Conservation (phyloP, 495 filamentous ascomycete genomes). For the Trichodelitschia bisporula region DNA sequence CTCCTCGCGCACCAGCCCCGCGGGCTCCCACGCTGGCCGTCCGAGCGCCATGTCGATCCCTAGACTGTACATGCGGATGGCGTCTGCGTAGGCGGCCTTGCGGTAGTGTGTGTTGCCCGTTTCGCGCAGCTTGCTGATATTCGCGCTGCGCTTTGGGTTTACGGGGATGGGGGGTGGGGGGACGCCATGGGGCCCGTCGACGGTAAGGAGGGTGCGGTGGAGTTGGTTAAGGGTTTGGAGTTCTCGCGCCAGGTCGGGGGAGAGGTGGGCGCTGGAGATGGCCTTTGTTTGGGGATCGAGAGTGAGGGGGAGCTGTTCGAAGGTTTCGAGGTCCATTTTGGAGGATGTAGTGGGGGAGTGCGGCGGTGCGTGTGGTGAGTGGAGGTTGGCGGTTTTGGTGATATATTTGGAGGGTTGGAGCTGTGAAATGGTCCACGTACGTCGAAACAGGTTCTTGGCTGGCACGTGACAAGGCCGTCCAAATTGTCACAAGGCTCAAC, state of each 20-base stretch:
- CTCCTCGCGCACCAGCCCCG: conserved; percentile 60
- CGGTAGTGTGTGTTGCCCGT: conserved; percentile 59
- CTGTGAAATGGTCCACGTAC: no score
- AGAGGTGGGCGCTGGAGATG: conserved; percentile 12
- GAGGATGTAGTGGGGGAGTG: no score
- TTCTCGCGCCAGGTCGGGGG: conserved; percentile 12
- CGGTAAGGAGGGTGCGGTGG: conserved; percentile 13
- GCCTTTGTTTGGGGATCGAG: conserved; percentile 59
- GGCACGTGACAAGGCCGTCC: no score
- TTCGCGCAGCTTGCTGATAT: conserved; percentile 79
- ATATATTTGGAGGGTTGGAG: no score
- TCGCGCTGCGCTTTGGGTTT: conserved; percentile 23
- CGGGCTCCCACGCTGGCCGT: conserved; percentile 71
- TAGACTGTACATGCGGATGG: conserved; percentile 54
- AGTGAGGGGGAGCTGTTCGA: conserved; percentile 55
- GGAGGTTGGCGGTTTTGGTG: no score
- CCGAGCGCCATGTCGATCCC: conserved; percentile 70
- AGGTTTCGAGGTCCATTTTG: conserved; percentile 33
- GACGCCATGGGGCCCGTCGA: conserved; percentile 11
- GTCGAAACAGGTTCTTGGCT: no score
- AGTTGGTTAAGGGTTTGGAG: conserved; percentile 15
- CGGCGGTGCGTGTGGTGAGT: no score
- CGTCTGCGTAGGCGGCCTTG: conserved; percentile 47
- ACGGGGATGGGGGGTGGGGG: conserved; percentile 11
- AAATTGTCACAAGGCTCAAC: no score